Base-by-base conservation (phyloP, 202 grass and related monocot species). In the Setaria viridis region DNA sequence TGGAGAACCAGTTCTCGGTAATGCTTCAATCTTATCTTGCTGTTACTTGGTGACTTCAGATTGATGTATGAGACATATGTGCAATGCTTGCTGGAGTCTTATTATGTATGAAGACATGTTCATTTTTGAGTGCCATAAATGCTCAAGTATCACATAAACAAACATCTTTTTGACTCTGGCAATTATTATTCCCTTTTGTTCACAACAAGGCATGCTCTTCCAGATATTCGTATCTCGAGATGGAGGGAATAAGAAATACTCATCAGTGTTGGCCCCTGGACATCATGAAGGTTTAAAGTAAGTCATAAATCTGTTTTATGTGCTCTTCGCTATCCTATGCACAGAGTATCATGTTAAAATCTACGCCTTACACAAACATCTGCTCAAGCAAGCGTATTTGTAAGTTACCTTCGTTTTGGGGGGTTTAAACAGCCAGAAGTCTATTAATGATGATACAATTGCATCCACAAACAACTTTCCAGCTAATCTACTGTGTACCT, bases 1-100 rank as follows among this genome's bases (percentile, higher is more conserved):
- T 99, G 97, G 92, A 95, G 87, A 99, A 99, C 91, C 97, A 99
- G 73, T 99, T 99, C 74, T 99, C 97, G 71, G 97, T 99, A 99
- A 94, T 80, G 71, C 84, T 90, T 69, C 47, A 35, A 70, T 72
- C 84, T 85, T 75, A 82, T 74, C 78, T 79, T 62, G 21, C 30
- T 62, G 33, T 59, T 67, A 11, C 59, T 53, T 66, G 32, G 65
- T 33, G 42, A 65, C 68, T 80, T 76, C 10, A 25, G 54, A 70
- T 80, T 65, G 48, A 55, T 16, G 30, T 84, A 32, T 67, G 67
- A 67, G 43, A 57, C 30, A 56, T 67, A 54, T 64, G 6, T 56
- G 19, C 21, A 19, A 43, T 70, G 53, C 34, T 80, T 74, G 21
- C 46, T 75, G 11, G 12, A 62, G 15, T 68, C 65, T 34, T 60